Conservation (phyloP, 1,284 basidiomycete genomes). For the Termitomyces sp. region DNA sequence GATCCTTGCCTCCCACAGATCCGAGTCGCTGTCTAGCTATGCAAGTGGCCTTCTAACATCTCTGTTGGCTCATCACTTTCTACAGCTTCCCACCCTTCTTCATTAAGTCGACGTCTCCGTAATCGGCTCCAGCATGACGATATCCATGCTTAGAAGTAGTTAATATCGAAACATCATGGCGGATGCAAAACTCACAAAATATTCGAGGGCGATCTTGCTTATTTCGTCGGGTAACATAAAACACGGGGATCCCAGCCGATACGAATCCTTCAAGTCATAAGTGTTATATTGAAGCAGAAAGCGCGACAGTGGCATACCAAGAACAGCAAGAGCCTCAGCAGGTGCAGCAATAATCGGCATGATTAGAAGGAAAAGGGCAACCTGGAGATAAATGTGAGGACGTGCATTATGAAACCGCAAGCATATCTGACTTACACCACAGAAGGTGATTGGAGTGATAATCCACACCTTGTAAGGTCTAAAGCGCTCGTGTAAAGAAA, state of each 20-base stretch:
- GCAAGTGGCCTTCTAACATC: slow-evolving; percentile 41
- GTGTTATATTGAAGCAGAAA: slow-evolving; percentile 3
- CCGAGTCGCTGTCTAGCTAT: slow-evolving; percentile 16
- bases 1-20: background rate
- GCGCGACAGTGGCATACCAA: slow-evolving; percentile 49
- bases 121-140: slow-evolving; percentile 38
- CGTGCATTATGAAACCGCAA: background rate
- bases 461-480: slow-evolving; percentile 93
- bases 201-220: slow-evolving; percentile 41
- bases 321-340: slow-evolving; percentile 78
- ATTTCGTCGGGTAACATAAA: slow-evolving; percentile 69
- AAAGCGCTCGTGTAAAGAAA: slow-evolving; percentile 7
- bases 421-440: slow-evolving; percentile 53
- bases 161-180: background rate
- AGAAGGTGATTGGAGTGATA: slow-evolving; percentile 87
- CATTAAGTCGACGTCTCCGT: slow-evolving; percentile 44
- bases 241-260: slow-evolving; percentile 75
- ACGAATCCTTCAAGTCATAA: slow-evolving; percentile 49
- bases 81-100: slow-evolving; percentile 69
- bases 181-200: slow-evolving; percentile 35
- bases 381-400: slow-evolving; percentile 36
- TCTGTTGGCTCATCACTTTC: slow-evolving; percentile 67
- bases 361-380: slow-evolving; percentile 87
- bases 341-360: slow-evolving; percentile 97
- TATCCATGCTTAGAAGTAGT: slow-evolving; percentile 31